phyloP scores from a whole-genome alignment of 2,329 filamentous ascomycete genomes.

The Aquanectria penicillioides region DNA sequence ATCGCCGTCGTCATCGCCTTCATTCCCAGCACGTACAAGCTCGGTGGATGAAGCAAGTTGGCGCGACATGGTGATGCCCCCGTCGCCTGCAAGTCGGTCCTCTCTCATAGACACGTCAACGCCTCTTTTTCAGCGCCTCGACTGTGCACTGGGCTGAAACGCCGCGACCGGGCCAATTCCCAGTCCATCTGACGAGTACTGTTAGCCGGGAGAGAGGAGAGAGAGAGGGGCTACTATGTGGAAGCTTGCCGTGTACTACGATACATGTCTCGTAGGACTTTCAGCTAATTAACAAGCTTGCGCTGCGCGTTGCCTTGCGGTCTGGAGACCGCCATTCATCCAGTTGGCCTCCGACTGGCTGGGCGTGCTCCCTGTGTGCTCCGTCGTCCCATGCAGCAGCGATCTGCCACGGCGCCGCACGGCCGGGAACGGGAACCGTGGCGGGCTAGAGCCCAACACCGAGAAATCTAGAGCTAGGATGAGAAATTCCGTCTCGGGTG shows the following conservation, averaged over 20 bases:
- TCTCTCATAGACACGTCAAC: conserved; percentile 1
- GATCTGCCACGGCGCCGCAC: conserved; percentile 21
- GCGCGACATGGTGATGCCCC: conserved; percentile 9
- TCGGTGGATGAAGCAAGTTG: not conserved
- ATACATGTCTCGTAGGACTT: not conserved
- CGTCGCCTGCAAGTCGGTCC: not conserved
- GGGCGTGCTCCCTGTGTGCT: too few species aligned
- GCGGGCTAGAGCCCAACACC: conserved; percentile 1
- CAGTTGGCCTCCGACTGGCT: not conserved
- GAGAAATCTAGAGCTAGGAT: not conserved
- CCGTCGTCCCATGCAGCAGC: not conserved
- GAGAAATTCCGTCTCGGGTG: not conserved
- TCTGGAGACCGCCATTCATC: not conserved
- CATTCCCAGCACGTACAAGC: too few species aligned
- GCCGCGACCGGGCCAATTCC: not conserved
- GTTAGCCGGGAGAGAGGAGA: not conserved
- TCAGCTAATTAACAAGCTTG: not conserved
- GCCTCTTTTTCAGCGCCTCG: conserved; percentile 5
- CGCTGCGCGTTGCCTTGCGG: not conserved
- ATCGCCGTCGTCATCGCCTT: not conserved
- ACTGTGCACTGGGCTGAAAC: conserved; percentile 10
- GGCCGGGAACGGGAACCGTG: conserved; percentile 25
- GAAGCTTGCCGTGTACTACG: too few species aligned
- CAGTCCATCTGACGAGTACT: not conserved
- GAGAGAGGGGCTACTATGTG: not conserved